A percentile compares a stretch with the other conserved stretches of the same genome.
These are phyloP conservation scores for Mycosphaerelloides madeirae DNA, from an alignment of 2,329 filamentous ascomycete genomes.

Conservation along the genomic window DNA sequence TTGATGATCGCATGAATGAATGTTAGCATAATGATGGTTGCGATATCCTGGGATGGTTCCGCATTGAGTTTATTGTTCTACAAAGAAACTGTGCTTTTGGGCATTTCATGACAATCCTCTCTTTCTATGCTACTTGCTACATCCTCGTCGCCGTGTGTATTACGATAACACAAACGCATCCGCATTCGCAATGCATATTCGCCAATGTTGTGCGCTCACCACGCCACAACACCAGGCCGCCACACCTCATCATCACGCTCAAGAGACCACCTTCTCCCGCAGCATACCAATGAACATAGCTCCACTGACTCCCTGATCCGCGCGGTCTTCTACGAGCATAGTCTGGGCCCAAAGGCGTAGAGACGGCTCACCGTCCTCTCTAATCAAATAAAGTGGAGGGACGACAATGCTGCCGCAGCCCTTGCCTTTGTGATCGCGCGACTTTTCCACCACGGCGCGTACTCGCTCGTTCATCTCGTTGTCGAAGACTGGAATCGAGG, in stretches of 20 bases:
- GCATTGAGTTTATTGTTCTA: too few relatives aligned
- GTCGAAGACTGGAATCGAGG: constrained; percentile 77
- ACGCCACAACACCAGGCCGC: too few relatives aligned
- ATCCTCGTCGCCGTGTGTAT: too few relatives aligned
- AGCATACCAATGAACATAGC: constrained; percentile 89
- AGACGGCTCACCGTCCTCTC: constrained; percentile 92
- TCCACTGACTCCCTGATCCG: constrained; percentile 88
- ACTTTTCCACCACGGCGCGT: constrained; percentile 86
- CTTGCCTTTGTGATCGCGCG: constrained; percentile 75
- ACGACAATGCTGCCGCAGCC: constrained; percentile 90
- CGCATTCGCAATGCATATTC: too few relatives aligned
- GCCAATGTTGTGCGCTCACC: neutral
- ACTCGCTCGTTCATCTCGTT: constrained; percentile 96
- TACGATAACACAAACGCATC: too few relatives aligned
- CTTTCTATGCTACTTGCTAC: too few relatives aligned
- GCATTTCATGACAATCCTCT: too few relatives aligned
- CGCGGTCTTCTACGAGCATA: constrained; percentile 86
- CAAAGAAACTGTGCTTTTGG: too few relatives aligned
- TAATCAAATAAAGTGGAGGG: constrained; percentile 86
- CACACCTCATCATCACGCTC: too few relatives aligned
- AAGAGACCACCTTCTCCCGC: constrained; percentile 76
- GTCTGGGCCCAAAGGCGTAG: constrained; percentile 97
- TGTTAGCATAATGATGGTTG: too few relatives aligned
- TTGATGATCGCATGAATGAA: constrained; percentile 1
- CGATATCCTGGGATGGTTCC: too few relatives aligned